Conservation (phyloP, 768 basidiomycete genomes). For the Chlorophyllum brunneum region DNA sequence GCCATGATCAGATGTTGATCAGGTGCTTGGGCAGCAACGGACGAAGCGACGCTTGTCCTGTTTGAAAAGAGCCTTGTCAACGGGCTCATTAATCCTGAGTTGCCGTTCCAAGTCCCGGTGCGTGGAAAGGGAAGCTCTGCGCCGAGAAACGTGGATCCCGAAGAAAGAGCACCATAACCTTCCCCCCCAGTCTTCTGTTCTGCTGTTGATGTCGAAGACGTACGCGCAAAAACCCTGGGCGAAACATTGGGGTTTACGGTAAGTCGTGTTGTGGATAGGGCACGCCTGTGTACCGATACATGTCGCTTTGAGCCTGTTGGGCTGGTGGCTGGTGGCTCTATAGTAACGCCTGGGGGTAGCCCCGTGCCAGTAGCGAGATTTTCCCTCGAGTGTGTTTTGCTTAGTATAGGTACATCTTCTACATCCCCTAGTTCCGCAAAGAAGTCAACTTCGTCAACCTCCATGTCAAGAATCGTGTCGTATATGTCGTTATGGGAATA, state of each 20-base stretch:
- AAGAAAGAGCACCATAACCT: not conserved
- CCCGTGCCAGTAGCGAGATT: slow-evolving; percentile 18
- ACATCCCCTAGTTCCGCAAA: slow-evolving; percentile 47
- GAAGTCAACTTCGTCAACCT: slow-evolving; percentile 42
- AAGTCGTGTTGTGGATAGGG: not conserved
- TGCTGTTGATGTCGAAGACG: not conserved
- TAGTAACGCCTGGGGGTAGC: not conserved
- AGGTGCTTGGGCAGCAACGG: slow-evolving; percentile 22
- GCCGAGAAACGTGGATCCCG: not conserved
- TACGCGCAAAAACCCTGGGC: not conserved
- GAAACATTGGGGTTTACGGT: not conserved
- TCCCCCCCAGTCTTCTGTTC: slow-evolving; percentile 3
- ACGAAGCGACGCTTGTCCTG: slow-evolving; percentile 11
- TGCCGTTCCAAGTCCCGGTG: slow-evolving; percentile 1
- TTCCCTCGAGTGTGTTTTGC: slow-evolving; percentile 37
- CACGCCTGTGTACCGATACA: not conserved
- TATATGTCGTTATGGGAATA: slow-evolving; percentile 62
- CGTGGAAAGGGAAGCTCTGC: slow-evolving; percentile 3
- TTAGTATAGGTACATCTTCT: slow-evolving; percentile 40
- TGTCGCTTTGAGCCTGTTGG: slow-evolving; percentile 13
- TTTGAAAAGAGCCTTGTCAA: slow-evolving; percentile 12
- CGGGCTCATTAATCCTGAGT: slow-evolving; percentile 15
- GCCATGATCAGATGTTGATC: not conserved
- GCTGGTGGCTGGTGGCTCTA: not conserved
- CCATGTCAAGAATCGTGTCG: slow-evolving; percentile 77